phyloP scores from a whole-genome alignment of 139 green algal genomes.

The Limnomonas spitsbergensis region DNA sequence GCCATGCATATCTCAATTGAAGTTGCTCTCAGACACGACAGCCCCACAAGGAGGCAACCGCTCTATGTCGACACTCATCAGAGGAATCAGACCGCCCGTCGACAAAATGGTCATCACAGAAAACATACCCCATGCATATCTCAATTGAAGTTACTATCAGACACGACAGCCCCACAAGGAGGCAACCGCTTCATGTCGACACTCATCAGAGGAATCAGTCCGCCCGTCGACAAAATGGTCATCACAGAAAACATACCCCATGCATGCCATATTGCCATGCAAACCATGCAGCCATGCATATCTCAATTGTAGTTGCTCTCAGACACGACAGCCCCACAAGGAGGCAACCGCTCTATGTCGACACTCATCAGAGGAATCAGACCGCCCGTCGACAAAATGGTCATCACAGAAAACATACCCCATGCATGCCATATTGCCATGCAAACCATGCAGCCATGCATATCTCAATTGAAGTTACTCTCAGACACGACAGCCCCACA shows the following conservation, averaged over 20 bases:
- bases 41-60: not conserved
- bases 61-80: conserved; percentile 11
- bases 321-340: conserved; percentile 6
- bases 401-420: conserved; percentile 13
- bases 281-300: too few relatives aligned
- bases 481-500: conserved; percentile 5
- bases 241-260: not conserved
- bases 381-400: conserved; percentile 18
- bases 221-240: conserved; percentile 9
- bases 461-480: not conserved
- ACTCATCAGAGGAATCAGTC: conserved; percentile 10
- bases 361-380: conserved; percentile 16
- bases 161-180: not conserved
- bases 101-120: not conserved
- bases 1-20: not conserved
- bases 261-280: too few relatives aligned
- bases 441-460: too few relatives aligned
- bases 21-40: conserved; percentile 5
- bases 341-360: conserved; percentile 1
- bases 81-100: conserved; percentile 11
- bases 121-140: not conserved
- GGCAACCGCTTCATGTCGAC: not conserved
- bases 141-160: too few relatives aligned
- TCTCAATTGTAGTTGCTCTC: too few relatives aligned
- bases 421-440: too few relatives aligned